A percentile compares a stretch with the other conserved stretches of the same genome.
These are phyloP conservation scores for Coniochaeta sp. DNA, from an alignment of 2,329 filamentous ascomycete genomes.

Conservation along the genomic window DNA sequence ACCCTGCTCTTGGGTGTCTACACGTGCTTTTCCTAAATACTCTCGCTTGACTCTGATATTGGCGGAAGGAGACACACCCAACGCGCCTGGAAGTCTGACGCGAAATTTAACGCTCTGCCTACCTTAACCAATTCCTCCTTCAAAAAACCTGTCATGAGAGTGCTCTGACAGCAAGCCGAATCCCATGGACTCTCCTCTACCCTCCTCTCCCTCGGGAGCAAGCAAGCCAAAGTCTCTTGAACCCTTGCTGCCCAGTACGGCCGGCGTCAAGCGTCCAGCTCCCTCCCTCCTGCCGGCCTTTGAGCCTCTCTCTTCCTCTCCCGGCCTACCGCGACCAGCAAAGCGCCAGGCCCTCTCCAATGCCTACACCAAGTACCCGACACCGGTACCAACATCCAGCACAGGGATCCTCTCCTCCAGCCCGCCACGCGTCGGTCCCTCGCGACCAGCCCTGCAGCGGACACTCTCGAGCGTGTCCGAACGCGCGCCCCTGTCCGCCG, in stretches of 20 bases:
- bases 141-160: constrained; percentile 1
- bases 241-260: constrained; percentile 25
- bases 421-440: constrained; percentile 48
- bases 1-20: neutral
- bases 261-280: constrained; percentile 52
- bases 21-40: neutral
- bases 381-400: constrained; percentile 87
- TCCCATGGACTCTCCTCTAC: neutral
- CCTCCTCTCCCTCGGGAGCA: constrained; percentile 27
- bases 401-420: constrained; percentile 87
- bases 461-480: constrained; percentile 62
- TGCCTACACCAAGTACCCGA: constrained; percentile 70
- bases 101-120: neutral
- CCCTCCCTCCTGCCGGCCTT: constrained; percentile 70
- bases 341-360: constrained; percentile 57
- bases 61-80: neutral
- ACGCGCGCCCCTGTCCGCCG: constrained; percentile 71
- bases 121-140: neutral
- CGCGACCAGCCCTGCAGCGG: constrained; percentile 46
- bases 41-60: neutral
- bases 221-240: constrained; percentile 20
- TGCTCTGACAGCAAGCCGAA: constrained; percentile 1
- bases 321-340: constrained; percentile 57
- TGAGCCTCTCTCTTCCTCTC: constrained; percentile 72
- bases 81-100: neutral